Conservation (phyloP, 495 filamentous ascomycete species). For the Trichoderma virens region DNA sequence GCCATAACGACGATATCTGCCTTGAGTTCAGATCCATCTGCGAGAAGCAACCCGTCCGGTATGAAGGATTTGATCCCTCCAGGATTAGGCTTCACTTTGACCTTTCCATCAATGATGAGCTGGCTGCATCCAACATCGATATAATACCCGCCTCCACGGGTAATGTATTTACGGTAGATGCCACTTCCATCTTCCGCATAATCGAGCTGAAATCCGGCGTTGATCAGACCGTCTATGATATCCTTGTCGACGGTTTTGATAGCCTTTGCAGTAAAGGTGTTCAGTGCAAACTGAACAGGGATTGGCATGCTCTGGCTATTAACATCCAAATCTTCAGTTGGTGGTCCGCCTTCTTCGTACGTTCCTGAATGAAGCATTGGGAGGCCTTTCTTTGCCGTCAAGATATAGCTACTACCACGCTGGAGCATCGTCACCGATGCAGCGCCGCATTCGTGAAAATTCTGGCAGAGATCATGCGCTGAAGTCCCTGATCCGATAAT, state of each 20-base stretch:
- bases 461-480: conserved; percentile 59
- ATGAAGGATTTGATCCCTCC: conserved; percentile 41
- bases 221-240: conserved; percentile 43
- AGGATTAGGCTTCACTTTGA: conserved; percentile 35
- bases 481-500: conserved; percentile 59
- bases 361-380: conserved; percentile 42
- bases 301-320: conserved; percentile 40
- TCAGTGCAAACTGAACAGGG: conserved; percentile 25
- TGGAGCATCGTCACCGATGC: conserved; percentile 55
- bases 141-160: conserved; percentile 53
- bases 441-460: conserved; percentile 56
- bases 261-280: conserved; percentile 25
- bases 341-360: conserved; percentile 46
- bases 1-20: conserved; percentile 59
- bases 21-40: conserved; percentile 46
- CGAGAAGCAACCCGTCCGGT: conserved; percentile 43
- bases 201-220: conserved; percentile 55
- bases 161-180: conserved; percentile 52
- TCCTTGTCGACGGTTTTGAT: conserved; percentile 43
- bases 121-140: conserved; percentile 54
- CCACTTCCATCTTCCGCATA: conserved; percentile 45
- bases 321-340: conserved; percentile 48
- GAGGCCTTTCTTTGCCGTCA: conserved; percentile 43
- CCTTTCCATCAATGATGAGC: conserved; percentile 54
- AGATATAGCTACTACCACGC: conserved; percentile 51